Conservation (phyloP, 2,329 filamentous ascomycete species). For the Ambrosiella xylebori region DNA sequence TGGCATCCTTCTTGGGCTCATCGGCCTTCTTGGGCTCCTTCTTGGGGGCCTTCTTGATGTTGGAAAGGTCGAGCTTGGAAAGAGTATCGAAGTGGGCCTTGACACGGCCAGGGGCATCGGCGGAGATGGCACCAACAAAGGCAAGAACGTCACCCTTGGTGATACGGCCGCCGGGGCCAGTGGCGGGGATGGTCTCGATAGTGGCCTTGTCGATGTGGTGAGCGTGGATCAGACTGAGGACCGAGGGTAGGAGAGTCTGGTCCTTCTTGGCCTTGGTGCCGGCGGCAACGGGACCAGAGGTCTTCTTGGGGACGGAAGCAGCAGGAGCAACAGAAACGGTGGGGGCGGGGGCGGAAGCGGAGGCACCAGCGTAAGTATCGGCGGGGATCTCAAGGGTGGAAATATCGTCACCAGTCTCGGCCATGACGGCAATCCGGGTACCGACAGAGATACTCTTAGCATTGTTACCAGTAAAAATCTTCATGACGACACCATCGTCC, state of each 20-base stretch:
- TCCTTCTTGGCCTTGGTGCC: conserved; percentile 22
- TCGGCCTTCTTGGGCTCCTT: conserved; percentile 23
- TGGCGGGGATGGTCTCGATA: conserved; percentile 65
- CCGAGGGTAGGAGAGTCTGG: conserved; percentile 59
- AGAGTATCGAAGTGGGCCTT: conserved; percentile 58
- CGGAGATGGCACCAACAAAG: conserved; percentile 62
- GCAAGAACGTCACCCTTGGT: conserved; percentile 93
- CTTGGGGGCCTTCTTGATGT: conserved; percentile 64
- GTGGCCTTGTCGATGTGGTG: conserved; percentile 62
- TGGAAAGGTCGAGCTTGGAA: conserved; percentile 76
- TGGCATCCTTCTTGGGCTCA: conserved; percentile 23
- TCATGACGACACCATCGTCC: conserved; percentile 72
- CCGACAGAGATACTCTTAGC: conserved; percentile 65
- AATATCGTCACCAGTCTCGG: conserved; percentile 67
- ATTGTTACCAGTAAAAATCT: conserved; percentile 59
- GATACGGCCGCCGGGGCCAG: conserved; percentile 71
- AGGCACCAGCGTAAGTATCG: conserved; percentile 34
- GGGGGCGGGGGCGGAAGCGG: conserved; percentile 13
- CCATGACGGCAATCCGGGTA: conserved; percentile 63
- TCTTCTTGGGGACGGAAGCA: conserved; percentile 15
- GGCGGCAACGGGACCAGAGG: conserved; percentile 21
- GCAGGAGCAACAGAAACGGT: conserved; percentile 8
- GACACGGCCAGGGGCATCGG: conserved; percentile 52
- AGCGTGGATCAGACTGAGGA: conserved; percentile 62
- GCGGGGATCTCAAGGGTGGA: conserved; percentile 55